Evolutionary conservation across 306 rosid genomes (phyloP).

Genomic region (Quercus wislizeni): DNA sequence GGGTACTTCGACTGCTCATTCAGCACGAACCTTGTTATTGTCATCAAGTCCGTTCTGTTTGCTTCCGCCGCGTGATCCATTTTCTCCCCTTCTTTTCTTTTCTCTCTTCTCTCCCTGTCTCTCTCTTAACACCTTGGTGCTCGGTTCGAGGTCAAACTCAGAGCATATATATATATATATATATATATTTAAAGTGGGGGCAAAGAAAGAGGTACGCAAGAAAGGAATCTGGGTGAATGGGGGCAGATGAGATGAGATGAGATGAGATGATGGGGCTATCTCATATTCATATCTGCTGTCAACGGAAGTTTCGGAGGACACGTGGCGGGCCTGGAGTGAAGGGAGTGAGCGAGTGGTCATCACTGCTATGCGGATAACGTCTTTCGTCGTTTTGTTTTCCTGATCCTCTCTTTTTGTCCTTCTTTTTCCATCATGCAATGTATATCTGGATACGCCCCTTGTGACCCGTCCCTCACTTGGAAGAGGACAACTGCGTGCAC

Average conservation of each 20-base stretch:
- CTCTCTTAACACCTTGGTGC: slow-evolving; percentile 4
- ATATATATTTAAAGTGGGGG: too few relatives aligned
- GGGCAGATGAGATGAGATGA: neutral
- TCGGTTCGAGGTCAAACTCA: slow-evolving; percentile 25
- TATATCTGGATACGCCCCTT: too few relatives aligned
- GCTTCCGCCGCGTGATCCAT: slow-evolving; percentile 98
- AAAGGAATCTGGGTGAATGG: neutral
- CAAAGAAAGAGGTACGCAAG: neutral
- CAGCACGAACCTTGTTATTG: slow-evolving; percentile 80
- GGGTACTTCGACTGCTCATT: slow-evolving; percentile 87
- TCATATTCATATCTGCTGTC: neutral
- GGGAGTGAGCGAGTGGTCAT: slow-evolving; percentile 33
- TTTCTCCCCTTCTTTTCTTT: neutral
- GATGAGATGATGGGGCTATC: slow-evolving; percentile 19
- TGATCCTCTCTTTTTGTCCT: neutral
- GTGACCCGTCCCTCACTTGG: too few relatives aligned
- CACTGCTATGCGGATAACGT: slow-evolving; percentile 36
- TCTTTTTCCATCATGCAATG: too few relatives aligned
- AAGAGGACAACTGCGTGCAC: too few relatives aligned
- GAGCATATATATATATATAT: too few relatives aligned
- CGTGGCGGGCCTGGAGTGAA: slow-evolving; percentile 37
- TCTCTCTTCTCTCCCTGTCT: neutral
- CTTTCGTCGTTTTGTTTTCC: slow-evolving; percentile 28
- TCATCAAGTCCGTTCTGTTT: slow-evolving; percentile 87
- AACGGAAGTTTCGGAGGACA: slow-evolving; percentile 28